phyloP scores from a whole-genome alignment of 768 basidiomycete species.

The Serendipita sp. region DNA sequence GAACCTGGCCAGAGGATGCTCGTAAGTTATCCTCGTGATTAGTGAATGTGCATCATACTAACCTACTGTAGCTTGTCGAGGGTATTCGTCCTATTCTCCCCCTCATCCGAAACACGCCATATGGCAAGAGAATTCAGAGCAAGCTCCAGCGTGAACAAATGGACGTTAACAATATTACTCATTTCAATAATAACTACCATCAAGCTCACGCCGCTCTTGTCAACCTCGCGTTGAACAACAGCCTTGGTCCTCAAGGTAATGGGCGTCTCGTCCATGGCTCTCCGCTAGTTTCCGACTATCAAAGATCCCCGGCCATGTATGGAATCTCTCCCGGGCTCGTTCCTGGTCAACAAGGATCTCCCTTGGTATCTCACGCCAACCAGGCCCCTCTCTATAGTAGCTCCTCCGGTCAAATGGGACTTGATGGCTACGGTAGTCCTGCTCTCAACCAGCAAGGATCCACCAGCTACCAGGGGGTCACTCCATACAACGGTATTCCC shows the following conservation, averaged over 20 bases:
- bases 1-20: constrained; percentile 78
- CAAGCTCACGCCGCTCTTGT: constrained; percentile 5
- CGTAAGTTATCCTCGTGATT: constrained; percentile 22
- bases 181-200: not conserved
- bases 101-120: constrained; percentile 96
- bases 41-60: not conserved
- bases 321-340: not conserved
- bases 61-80: constrained; percentile 52
- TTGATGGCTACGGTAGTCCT: not conserved
- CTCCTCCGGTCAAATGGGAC: not conserved
- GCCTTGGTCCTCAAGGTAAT: not conserved
- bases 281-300: not conserved
- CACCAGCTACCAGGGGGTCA: not conserved
- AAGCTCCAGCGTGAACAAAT: constrained; percentile 91
- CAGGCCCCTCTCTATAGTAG: not conserved
- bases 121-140: constrained; percentile 98
- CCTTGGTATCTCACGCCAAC: not conserved
- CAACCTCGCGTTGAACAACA: constrained; percentile 1
- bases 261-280: not conserved
- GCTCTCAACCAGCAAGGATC: not conserved
- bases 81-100: constrained; percentile 97
- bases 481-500: not conserved
- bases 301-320: not conserved
- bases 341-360: not conserved
- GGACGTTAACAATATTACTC: constrained; percentile 22